Base-by-base conservation (phyloP, 768 basidiomycete species). In the Pleurotus ostreatus region DNA sequence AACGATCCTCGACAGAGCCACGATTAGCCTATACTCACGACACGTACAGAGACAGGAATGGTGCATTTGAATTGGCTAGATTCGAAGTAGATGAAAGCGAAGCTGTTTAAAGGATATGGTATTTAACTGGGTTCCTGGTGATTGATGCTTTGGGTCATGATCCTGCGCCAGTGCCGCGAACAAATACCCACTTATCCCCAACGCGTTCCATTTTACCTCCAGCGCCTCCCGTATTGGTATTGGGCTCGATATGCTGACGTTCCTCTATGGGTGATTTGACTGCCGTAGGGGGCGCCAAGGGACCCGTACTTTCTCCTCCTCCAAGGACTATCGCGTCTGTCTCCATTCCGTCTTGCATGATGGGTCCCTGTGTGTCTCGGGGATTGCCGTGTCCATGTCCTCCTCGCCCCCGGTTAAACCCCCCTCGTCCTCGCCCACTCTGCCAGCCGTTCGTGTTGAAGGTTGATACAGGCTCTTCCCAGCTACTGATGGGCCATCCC, bases 141-240 rank as follows among this genome's bases (percentile, higher is more conserved):
- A 26, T 52, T 54, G 49, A 4, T 34, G 30, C 30, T 34, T 34
- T 46, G 60, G 49, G 55, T 16, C 53, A 56, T 46, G 48, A 48
- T 43, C 67, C 68, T 60, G 62, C 62, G 58, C 25, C 48, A 56
- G 64, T 58, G 57, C 75, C 77, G 60, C 75, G 79, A 60, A 84
- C 81, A 70, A 87, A 89, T 52, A 84, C 70, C 89, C 88, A 89
- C 63, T 79, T 82, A 68, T 85, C 89, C 41, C 83, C 86, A 18
- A 89, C 73, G 61, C 76, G 80, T 70, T 84, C 81, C 88, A 90
- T 90, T 57, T 78, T 73, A 26, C 82, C 80, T 6, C 80, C 79
- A 20, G 66, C 59, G 30, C 69, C 66, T 23, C 60, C 64, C 47
- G 25, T 47, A 46, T 55, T 63, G 25, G 60, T 57, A 59, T 52